A percentile compares a stretch with the other conserved stretches of the same genome.
Evolutionary conservation across 2,329 filamentous ascomycete genomes (phyloP).

Genomic region (Neopestalotiopsis sp.): DNA sequence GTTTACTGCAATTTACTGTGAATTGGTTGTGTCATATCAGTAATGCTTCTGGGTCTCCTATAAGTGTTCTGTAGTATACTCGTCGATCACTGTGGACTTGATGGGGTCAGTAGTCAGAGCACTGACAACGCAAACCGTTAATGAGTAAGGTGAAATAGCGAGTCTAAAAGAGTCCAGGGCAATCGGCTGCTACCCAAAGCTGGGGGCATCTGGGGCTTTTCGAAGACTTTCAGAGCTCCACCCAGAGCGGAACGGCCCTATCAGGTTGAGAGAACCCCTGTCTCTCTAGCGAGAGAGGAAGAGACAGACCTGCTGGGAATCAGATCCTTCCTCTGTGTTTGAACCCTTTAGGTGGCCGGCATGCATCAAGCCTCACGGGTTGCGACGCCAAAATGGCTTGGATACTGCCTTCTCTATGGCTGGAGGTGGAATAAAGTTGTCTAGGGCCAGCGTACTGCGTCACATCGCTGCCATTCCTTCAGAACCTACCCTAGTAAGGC

Average conservation of each 20-base stretch:
- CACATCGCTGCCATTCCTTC: not conserved
- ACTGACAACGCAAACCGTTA: not conserved
- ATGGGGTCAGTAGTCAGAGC: not conserved
- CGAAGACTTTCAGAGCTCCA: slow-evolving; percentile 4
- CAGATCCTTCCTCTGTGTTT: not conserved
- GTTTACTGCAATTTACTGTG: not conserved
- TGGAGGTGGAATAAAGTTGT: slow-evolving; percentile 5
- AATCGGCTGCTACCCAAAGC: not conserved
- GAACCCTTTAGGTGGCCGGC: not conserved
- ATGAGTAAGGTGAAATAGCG: not conserved
- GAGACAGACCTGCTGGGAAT: not conserved
- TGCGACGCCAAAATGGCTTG: slow-evolving; percentile 6
- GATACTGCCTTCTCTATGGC: slow-evolving; percentile 6
- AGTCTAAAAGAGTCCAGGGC: not conserved
- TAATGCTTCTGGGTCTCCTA: not conserved
- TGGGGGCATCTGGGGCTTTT: not conserved
- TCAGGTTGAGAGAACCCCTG: not conserved
- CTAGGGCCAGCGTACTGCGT: not conserved
- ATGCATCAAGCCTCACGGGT: not conserved
- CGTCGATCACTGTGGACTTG: slow-evolving; percentile 1
- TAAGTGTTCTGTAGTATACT: not conserved
- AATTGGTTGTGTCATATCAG: not conserved
- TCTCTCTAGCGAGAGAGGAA: not conserved
- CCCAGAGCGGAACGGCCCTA: not conserved
- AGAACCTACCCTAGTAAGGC: slow-evolving; percentile 6